Evolutionary conservation across 257 asterid genomes (phyloP).

Genomic region (Cynanchum wilfordii): DNA sequence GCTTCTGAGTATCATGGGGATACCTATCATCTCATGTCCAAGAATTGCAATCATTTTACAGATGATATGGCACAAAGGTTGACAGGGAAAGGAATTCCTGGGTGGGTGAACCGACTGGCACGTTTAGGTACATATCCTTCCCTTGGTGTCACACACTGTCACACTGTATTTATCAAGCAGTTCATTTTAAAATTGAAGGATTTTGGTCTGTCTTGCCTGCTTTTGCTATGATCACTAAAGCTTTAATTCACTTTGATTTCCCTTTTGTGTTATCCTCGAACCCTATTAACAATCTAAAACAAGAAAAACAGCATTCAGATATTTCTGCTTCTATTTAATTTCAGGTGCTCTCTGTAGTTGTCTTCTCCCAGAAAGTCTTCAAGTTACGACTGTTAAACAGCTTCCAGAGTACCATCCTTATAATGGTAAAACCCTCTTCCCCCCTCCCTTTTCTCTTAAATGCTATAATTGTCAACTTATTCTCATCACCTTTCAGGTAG

Average conservation of each 20-base stretch:
- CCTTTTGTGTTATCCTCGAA: neutral
- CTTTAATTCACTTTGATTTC: neutral
- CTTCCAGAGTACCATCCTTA: slow-evolving; percentile 44
- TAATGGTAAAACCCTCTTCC: slow-evolving; percentile 25
- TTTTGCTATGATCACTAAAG: neutral
- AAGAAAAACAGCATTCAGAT: neutral
- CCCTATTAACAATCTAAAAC: neutral
- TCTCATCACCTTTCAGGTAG: neutral
- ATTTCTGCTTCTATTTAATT: slow-evolving; percentile 6
- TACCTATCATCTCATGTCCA: slow-evolving; percentile 47
- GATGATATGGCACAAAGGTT: slow-evolving; percentile 40
- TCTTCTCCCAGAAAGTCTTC: slow-evolving; percentile 53
- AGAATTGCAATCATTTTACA: slow-evolving; percentile 51
- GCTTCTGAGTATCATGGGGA: slow-evolving; percentile 57
- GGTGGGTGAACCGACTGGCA: slow-evolving; percentile 54
- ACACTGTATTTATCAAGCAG: neutral
- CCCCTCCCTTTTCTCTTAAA: neutral
- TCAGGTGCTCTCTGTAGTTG: slow-evolving; percentile 53
- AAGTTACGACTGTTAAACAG: slow-evolving; percentile 47
- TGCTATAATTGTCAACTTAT: neutral
- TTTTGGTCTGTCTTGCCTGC: neutral
- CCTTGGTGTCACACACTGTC: neutral
- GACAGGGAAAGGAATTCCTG: slow-evolving; percentile 45
- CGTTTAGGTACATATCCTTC: slow-evolving; percentile 24
- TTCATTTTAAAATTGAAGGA: neutral